Evolutionary conservation across 352 stramenopile genomes (phyloP), one percentile per base, ranked within the genome.

Genomic region (Achlya hypogyna): DNA sequence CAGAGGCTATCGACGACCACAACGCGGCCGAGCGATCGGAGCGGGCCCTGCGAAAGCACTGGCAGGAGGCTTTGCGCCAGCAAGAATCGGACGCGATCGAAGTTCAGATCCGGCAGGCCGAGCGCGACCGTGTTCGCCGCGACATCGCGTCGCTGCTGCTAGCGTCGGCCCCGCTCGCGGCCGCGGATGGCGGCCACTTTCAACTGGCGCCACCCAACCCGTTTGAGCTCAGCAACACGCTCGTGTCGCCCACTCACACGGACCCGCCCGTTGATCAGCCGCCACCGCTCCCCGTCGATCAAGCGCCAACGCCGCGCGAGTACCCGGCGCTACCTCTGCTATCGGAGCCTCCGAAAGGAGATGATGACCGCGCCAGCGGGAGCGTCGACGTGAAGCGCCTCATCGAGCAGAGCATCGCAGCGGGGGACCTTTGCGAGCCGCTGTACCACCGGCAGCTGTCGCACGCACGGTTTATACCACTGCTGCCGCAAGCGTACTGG

Each of bases 381-480:
- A 18, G 12, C 38, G 38, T 54, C 6, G 35, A 64, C 14, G 18
- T 47, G 12, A 53, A 51, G 14, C 35, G 25, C 12, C 40, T 59
- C 10, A 53, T 67, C 14, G 60, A 67, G 18, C 6, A 67, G 42
- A 58, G 60, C 22, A 58, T 67, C n/a, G 16, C 51, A 6, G 35
- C 34, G 6, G 28, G 51, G 29, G 42, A 31, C 9, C 51, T 67
- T n/a, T 58, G 20, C 34, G 60, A 67, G 32, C 42, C 60, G 6
- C 34, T 67, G 6, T 67, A 67, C 43, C 60, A 67, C 27, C 60
- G 60, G 16, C 42, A 67, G 51, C 60, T 60, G 6, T 67, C 60
- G 9, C 47, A 59, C 18, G 22, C 28, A 22, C 4, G n/a, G 0
- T 58, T 59, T 45, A 23, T 67, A 20, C 60, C 60, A 2, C 38